A percentile compares a stretch with the other conserved stretches of the same genome.
phyloP scores from a whole-genome alignment of 495 filamentous ascomycete genomes.

The Clavariopsis aquatica region DNA sequence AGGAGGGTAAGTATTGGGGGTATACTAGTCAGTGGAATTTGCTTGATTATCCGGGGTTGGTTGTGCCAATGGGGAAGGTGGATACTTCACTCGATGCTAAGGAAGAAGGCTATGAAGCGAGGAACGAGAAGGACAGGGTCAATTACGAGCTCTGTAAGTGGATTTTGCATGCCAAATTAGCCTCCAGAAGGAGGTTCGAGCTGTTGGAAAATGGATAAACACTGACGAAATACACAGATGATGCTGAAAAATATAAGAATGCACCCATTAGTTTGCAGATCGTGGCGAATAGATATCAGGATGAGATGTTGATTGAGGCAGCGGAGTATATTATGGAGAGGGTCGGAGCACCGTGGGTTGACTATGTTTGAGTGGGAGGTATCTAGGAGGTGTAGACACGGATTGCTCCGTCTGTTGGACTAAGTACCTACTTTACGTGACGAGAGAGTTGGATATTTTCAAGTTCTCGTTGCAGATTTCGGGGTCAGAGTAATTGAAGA shows the following conservation, averaged over 20 bases:
- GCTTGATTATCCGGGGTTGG: slow-evolving; percentile 63
- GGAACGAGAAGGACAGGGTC: slow-evolving; percentile 46
- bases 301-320: slow-evolving; percentile 51
- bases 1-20: slow-evolving; percentile 66
- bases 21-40: slow-evolving; percentile 76
- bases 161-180: not conserved
- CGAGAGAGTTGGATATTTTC: too few species aligned
- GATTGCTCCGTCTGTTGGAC: not conserved
- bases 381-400: not conserved
- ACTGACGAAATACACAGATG: slow-evolving; percentile 25
- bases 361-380: slow-evolving; percentile 13
- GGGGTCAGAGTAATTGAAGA: too few species aligned
- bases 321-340: slow-evolving; percentile 46
- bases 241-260: slow-evolving; percentile 40
- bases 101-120: slow-evolving; percentile 45
- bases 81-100: slow-evolving; percentile 42
- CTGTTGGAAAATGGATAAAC: too few species aligned
- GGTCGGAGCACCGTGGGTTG: slow-evolving; percentile 25
- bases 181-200: not conserved
- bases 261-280: slow-evolving; percentile 49
- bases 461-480: too few species aligned
- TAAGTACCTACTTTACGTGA: not conserved
- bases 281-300: slow-evolving; percentile 49
- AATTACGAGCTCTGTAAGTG: slow-evolving; percentile 43
- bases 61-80: slow-evolving; percentile 54